Evolutionary conservation across 495 filamentous ascomycete genomes (phyloP).

Genomic region (Hypoxylon cercidicola): DNA sequence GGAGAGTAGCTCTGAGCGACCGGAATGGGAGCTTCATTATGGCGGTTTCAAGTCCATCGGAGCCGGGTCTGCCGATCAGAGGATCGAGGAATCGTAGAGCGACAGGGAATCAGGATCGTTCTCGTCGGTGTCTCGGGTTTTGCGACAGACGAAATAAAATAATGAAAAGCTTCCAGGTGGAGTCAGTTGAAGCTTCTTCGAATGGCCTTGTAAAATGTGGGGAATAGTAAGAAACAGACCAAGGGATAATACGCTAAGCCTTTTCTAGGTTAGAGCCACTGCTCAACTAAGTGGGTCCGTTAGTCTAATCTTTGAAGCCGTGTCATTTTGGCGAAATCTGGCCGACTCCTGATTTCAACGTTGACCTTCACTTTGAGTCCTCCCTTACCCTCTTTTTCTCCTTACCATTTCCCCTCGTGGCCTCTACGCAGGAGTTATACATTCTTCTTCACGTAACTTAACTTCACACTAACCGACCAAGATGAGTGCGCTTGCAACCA

Average conservation of each 20-base stretch:
- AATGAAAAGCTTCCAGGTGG: constrained; percentile 1
- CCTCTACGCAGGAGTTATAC: constrained; percentile 41
- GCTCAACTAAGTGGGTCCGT: constrained; percentile 22
- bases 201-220: constrained; percentile 26
- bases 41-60: constrained; percentile 37
- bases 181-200: constrained; percentile 33
- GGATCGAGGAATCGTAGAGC: neutral
- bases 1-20: constrained; percentile 29
- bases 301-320: constrained; percentile 24
- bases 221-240: neutral
- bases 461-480: constrained; percentile 49
- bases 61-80: constrained; percentile 1
- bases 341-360: constrained; percentile 65
- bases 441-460: neutral
- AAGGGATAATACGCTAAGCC: constrained; percentile 7
- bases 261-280: constrained; percentile 12
- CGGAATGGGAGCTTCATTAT: constrained; percentile 47
- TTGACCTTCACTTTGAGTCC: constrained; percentile 63
- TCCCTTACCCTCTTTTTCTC: constrained; percentile 75
- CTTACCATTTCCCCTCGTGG: constrained; percentile 68
- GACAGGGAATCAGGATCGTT: neutral
- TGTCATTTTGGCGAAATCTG: constrained; percentile 48
- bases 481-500: constrained; percentile 86
- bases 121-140: neutral
- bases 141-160: neutral